A percentile compares a stretch with the other conserved stretches of the same genome.
Conservation (phyloP, 164 flowering plant species). For the Macadamia tetraphylla region DNA sequence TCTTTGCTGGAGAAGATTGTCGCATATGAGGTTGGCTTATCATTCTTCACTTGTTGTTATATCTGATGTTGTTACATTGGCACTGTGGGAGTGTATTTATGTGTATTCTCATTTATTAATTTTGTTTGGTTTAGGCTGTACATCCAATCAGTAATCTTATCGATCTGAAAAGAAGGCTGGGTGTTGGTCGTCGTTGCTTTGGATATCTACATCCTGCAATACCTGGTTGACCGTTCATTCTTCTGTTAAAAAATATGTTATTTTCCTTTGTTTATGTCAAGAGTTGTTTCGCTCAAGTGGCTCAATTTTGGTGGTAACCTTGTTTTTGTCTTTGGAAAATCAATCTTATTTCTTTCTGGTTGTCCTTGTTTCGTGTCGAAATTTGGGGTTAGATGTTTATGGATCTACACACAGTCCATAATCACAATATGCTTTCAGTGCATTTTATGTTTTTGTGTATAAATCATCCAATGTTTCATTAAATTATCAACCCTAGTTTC, state of each 20-base stretch:
- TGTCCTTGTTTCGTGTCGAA: neutral
- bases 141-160: constrained; percentile 90
- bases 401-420: too few relatives aligned
- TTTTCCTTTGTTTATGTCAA: neutral
- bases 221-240: constrained; percentile 54
- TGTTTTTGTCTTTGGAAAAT: neutral
- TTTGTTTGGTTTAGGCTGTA: constrained; percentile 63
- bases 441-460: too few relatives aligned
- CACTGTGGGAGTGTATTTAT: neutral
- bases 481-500: too few relatives aligned
- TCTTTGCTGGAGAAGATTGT: constrained; percentile 94
- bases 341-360: neutral
- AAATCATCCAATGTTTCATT: too few relatives aligned
- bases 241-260: constrained; percentile 1
- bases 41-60: constrained; percentile 4
- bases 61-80: constrained; percentile 1
- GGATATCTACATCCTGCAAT: constrained; percentile 91
- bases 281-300: neutral
- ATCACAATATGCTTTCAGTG: too few relatives aligned
- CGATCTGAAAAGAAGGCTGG: constrained; percentile 92
- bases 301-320: neutral
- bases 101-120: neutral
- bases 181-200: constrained; percentile 93
- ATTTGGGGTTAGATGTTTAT: too few relatives aligned
- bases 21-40: constrained; percentile 62